Base-by-base conservation (phyloP, 2,329 filamentous ascomycete species). In the Sporothrix dimorphospora region DNA sequence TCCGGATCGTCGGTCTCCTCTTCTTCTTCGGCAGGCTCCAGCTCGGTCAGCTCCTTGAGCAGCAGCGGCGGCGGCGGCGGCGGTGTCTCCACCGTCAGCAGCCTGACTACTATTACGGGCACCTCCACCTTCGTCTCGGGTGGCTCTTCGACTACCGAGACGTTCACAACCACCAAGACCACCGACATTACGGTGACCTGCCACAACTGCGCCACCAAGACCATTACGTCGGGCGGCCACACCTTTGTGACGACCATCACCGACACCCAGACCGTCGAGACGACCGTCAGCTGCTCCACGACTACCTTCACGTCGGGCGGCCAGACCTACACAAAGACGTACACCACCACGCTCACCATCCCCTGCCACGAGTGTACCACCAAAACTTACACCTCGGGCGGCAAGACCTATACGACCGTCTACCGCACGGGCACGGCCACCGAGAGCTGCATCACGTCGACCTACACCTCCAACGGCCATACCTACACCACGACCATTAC, bases 401-500 rank as follows among this genome's bases (percentile, higher is more conserved):
- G 67, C 51, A 45, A 21, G 8, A 72, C 71, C 51, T 71, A 70
- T 61, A 72, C 71, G 6, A 71, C 69, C 5, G 47, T 67, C 27
- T 51, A 38, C 45, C 47, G 47, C 45, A 67, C 65, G 16, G 21
- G 19, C 45, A 66, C 59, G 4, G 51, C 38, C 38, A 70, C 68
- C 4, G 67, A 65, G 40, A 65, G 27, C 65, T 66, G 53, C 45
- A 42, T 40, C 40, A 72, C 72, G 1, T 55, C 63, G 45, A 69
- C 71, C 12, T 53, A 57, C n/a, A 53, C 51, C 8, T 71, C 71
- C 4, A 45, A 19, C 27, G 72, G 73, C 49, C 49, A 65, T 57
- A 75, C 72, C 19, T 73, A 68, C 63, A 67, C 49, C 30, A 71
- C 72, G 24, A 72, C 71, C 16, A 70, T 71, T 16, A 65, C 53